Conservation (phyloP, 257 asterid genomes). For the Petunia axillaris region DNA sequence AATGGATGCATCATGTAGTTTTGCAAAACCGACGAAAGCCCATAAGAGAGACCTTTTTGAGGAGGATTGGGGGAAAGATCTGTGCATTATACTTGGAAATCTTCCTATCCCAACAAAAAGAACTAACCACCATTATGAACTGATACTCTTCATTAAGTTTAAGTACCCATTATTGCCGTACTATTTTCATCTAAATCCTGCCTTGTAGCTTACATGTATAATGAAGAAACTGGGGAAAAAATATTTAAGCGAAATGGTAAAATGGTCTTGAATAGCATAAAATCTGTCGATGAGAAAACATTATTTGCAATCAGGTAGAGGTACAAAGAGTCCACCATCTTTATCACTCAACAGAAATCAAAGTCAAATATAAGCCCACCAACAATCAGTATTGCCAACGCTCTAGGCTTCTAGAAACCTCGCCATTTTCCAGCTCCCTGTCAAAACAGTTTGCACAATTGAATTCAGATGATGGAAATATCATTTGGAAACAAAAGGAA, state of each 20-base stretch:
- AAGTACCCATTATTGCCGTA: background rate
- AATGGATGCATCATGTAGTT: too few species aligned
- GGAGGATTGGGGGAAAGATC: too few species aligned
- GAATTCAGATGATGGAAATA: constrained; percentile 2
- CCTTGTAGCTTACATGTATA: background rate
- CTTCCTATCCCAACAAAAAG: too few species aligned
- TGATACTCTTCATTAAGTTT: background rate
- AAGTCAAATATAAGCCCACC: constrained; percentile 8
- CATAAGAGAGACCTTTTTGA: too few species aligned
- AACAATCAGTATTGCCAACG: background rate
- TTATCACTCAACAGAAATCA: constrained; percentile 26
- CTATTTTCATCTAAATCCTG: background rate
- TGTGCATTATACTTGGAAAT: too few species aligned
- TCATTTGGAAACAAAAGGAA: background rate
- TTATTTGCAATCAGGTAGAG: constrained; percentile 24
- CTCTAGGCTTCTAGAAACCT: background rate
- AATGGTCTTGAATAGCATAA: constrained; percentile 19
- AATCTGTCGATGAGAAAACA: constrained; percentile 8
- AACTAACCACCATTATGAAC: background rate
- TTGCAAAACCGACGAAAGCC: too few species aligned
- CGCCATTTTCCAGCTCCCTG: constrained; percentile 19
- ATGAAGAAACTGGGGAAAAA: background rate
- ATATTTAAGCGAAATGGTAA: background rate
- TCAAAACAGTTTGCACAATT: background rate
- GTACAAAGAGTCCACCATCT: constrained; percentile 18